phyloP scores from a whole-genome alignment of 2,329 filamentous ascomycete species.

The Hypomyces perniciosus region DNA sequence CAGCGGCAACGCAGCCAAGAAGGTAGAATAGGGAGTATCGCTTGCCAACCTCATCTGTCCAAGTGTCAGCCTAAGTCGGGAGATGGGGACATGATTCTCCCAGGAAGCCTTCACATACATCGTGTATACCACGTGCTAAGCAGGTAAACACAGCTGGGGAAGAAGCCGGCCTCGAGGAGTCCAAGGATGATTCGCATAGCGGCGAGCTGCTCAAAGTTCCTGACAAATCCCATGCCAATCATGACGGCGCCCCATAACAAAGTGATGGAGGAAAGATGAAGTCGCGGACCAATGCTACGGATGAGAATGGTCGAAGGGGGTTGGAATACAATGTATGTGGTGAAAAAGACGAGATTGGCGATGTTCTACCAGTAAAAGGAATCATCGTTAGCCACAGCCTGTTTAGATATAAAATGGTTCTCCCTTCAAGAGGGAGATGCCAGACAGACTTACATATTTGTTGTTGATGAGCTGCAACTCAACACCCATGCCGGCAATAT shows the following conservation, averaged over 20 bases:
- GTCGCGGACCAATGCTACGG: slow-evolving; percentile 58
- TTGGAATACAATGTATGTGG: slow-evolving; percentile 66
- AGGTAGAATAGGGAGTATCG: slow-evolving; percentile 65
- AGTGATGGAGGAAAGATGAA: slow-evolving; percentile 49
- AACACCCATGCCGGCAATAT: slow-evolving; percentile 58
- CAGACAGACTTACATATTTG: slow-evolving; percentile 35
- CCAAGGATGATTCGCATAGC: slow-evolving; percentile 55
- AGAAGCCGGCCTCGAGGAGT: slow-evolving; percentile 64
- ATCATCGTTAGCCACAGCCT: neutral
- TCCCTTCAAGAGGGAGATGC: neutral
- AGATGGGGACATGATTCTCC: neutral
- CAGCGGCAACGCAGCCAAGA: slow-evolving; percentile 59
- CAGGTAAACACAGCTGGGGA: slow-evolving; percentile 64
- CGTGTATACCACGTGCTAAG: slow-evolving; percentile 69
- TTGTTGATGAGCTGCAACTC: slow-evolving; percentile 43
- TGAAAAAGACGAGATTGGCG: slow-evolving; percentile 67
- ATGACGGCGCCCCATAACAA: slow-evolving; percentile 55
- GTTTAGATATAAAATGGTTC: no score
- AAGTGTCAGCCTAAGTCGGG: neutral
- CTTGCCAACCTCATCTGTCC: slow-evolving; percentile 59
- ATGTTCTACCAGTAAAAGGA: slow-evolving; percentile 40
- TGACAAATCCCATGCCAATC: slow-evolving; percentile 60
- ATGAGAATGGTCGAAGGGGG: slow-evolving; percentile 64
- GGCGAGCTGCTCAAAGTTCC: slow-evolving; percentile 45
- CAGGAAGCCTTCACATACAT: slow-evolving; percentile 37